Evolutionary conservation across 2,329 filamentous ascomycete genomes (phyloP), one percentile per base, ranked within the genome.

Genomic region (Cladosporium phlei): DNA sequence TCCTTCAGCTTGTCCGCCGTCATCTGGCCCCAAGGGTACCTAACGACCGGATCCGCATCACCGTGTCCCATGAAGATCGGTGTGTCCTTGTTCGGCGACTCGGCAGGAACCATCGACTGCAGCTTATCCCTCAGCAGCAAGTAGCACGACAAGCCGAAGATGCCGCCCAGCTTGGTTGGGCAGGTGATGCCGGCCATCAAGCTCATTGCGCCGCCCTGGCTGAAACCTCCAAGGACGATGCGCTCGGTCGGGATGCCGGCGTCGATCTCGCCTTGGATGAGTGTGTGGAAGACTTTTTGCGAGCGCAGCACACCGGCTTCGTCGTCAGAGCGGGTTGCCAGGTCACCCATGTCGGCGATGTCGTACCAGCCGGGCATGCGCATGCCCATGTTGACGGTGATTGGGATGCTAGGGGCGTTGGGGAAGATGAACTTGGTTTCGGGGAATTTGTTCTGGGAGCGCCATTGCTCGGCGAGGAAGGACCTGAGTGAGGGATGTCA

Each of bases 371-470:
- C 89, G 2, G 89, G 87, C 88, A 95, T 94, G 20, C 67, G 64
- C 77, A 85, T 83, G 45, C 87, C 86, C 52, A 48, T 48, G 17
- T 48, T 42, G 11, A 83, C 74, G n/a, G 88, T 90, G 63, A 96
- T 88, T 24, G 89, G 88, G 45, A 95, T 93, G 28, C 69, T 70
- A 4, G 91, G 89, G 21, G 93, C 93, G 70, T 95, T 87, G 12
- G 93, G 93, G 66, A 98, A 84, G 62, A 98, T 80, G 67, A 97
- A 97, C 63, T 91, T 86, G 65, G 95, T 87, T 69, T 96, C 86
- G 48, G 89, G 80, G 54, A 97, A 88, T 61, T 84, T 83, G 66
- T 82, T 79, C 42, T 86, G 79, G 25, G 83, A 77, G 46, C 88
- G 82, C 85, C 86, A 96, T 68, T 91, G 88, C 72, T 95, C 84